phyloP scores from a whole-genome alignment of 345 rosid species.

The Triadica sebifera region DNA sequence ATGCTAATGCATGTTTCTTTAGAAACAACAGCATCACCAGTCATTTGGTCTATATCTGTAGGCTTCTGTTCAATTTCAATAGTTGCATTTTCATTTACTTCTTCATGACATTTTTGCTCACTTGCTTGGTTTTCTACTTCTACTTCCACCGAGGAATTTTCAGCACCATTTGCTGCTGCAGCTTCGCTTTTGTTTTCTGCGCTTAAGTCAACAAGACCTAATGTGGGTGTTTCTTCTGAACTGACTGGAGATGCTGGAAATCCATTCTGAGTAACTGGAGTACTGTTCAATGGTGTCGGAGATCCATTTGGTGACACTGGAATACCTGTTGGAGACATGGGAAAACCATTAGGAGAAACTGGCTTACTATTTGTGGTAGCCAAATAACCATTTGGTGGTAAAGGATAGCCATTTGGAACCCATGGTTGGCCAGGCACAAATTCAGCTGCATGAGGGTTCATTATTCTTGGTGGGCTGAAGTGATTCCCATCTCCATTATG shows the following conservation, averaged over 20 bases:
- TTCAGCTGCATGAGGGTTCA: slow-evolving; percentile 99
- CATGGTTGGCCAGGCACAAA: slow-evolving; percentile 88
- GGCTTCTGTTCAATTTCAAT: slow-evolving; percentile 36
- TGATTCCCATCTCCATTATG: slow-evolving; percentile 52
- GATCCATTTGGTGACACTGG: slow-evolving; percentile 46
- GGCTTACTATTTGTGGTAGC: slow-evolving; percentile 54
- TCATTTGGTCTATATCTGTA: slow-evolving; percentile 14
- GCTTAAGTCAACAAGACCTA: slow-evolving; percentile 30
- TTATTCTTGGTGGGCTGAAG: slow-evolving; percentile 64
- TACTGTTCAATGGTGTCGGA: slow-evolving; percentile 25
- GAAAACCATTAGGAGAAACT: slow-evolving; percentile 51
- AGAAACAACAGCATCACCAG: slow-evolving; percentile 27
- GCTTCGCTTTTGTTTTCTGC: slow-evolving; percentile 42
- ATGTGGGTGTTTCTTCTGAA: slow-evolving; percentile 40
- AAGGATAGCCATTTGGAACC: slow-evolving; percentile 72
- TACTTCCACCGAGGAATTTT: slow-evolving; percentile 39
- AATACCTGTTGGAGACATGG: slow-evolving; percentile 53
- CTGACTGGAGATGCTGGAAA: slow-evolving; percentile 31
- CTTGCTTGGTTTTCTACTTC: slow-evolving; percentile 34
- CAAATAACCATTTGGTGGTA: slow-evolving; percentile 62
- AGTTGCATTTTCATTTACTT: slow-evolving; percentile 29
- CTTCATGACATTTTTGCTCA: slow-evolving; percentile 33
- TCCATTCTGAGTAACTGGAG: slow-evolving; percentile 50
- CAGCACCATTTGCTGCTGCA: slow-evolving; percentile 32
- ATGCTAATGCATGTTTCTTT: slow-evolving; percentile 35